Base-by-base conservation (phyloP, 1,284 basidiomycete species). In the Coniferiporia sulphurascens region DNA sequence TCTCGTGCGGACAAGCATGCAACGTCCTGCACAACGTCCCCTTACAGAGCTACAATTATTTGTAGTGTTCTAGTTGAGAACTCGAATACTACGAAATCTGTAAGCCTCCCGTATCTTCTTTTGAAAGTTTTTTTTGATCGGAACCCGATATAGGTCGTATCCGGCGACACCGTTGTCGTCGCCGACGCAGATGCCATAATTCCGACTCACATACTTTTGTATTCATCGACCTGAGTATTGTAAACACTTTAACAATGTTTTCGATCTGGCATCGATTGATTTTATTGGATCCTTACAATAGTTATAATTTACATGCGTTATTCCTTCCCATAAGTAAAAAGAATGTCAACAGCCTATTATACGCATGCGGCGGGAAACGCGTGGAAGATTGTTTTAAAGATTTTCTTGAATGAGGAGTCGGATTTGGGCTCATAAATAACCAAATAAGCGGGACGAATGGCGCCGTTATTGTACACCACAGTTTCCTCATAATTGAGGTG, bases 401-500 rank as follows among this genome's bases (percentile, higher is more conserved):
- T 62, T 45, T 68, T 63, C 58, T 67, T 72, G 49, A 73, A 53
- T 49, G 64, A 64, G 32, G 61, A 61, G 22, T 53, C 63, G 71
- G 74, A 66, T 72, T 79, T 49, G 21, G 48, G 67, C 49, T 65
- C 78, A 62, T 84, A 84, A 7, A 82, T 75, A 19, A 84, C 69
- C 50, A 85, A 70, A 67, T 78, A 84, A 0, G 82, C 82, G 34
- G 82, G 82, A 17, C 82, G 76, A 61, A 84, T 77, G 32, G 82
- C 82, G 61, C 82, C 81, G 63, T 83, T 82, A 50, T 73, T 66
- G 62, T 84, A 84, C 8, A 83, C 82, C 10, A 85, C 81, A 1
- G 80, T 83, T 67, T 84, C 83, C 70, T 80, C 79, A 60, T 83
- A 83, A 65, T 85, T 84, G 45, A 85, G 69, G 63, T 81, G 78